phyloP scores from a whole-genome alignment of 495 filamentous ascomycete genomes.

The Wilcoxina mikolae region DNA sequence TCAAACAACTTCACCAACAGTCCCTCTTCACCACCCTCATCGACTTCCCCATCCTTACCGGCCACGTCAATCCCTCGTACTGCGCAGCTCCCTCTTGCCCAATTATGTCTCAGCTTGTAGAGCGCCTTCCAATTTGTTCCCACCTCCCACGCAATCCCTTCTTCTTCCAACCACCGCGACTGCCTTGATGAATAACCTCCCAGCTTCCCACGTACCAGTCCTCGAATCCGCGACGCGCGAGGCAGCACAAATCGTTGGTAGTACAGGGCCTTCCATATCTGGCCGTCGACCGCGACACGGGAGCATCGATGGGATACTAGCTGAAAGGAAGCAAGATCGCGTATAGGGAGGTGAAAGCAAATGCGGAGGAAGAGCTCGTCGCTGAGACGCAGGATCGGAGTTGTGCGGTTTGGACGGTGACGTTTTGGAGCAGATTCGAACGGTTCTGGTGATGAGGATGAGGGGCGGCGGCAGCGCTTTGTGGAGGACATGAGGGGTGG shows the following conservation, averaged over 20 bases:
- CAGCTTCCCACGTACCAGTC: conserved; percentile 33
- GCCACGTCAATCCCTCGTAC: conserved; percentile 60
- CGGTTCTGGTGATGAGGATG: conserved; percentile 10
- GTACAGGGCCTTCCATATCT: conserved; percentile 83
- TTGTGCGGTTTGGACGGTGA: conserved; percentile 22
- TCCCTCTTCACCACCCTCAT: neutral
- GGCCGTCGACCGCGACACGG: conserved; percentile 61
- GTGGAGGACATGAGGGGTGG: neutral
- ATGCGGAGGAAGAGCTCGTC: conserved; percentile 81
- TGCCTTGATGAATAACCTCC: conserved; percentile 49
- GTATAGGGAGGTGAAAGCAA: conserved; percentile 56
- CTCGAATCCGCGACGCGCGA: conserved; percentile 61
- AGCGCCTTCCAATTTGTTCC: conserved; percentile 73
- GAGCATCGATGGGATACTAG: conserved; percentile 68
- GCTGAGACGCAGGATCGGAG: conserved; percentile 44
- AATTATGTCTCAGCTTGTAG: conserved; percentile 84
- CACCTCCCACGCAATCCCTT: conserved; percentile 39
- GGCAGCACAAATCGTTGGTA: conserved; percentile 82
- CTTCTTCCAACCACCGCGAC: conserved; percentile 72
- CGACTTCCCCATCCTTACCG: conserved; percentile 10
- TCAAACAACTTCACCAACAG: conserved; percentile 24
- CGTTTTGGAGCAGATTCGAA: conserved; percentile 30
- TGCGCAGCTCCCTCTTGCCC: conserved; percentile 68
- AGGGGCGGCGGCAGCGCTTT: neutral
- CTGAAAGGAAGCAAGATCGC: conserved; percentile 54